Percentiles rank a stretch among this genome's conserved stretches.
These are phyloP conservation scores for Sporothrix pallida DNA, from an alignment of 2,329 filamentous ascomycete genomes.

Conservation along the genomic window DNA sequence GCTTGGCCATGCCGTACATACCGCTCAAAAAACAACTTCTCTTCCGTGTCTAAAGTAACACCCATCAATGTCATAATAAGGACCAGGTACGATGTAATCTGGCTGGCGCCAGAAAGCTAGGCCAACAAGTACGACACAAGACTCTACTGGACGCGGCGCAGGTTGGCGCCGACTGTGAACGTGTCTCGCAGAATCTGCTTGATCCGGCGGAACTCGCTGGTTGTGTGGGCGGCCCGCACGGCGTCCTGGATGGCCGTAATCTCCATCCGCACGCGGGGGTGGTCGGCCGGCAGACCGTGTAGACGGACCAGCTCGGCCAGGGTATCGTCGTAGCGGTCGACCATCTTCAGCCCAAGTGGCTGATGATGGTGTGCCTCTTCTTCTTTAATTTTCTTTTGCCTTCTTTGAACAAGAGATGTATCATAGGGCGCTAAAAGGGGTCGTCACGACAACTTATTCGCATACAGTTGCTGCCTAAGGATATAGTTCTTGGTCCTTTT, in stretches of 20 bases:
- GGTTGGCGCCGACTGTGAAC: slow-evolving; percentile 47
- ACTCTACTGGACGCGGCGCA: slow-evolving; percentile 49
- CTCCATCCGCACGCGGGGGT: slow-evolving; percentile 42
- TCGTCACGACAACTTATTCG: background rate
- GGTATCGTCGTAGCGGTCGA: slow-evolving; percentile 42
- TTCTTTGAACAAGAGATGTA: background rate
- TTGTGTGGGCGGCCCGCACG: slow-evolving; percentile 14
- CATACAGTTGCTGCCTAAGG: slow-evolving; percentile 21
- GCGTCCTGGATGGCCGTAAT: slow-evolving; percentile 35
- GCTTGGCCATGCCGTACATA: slow-evolving; percentile 53
- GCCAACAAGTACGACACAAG: slow-evolving; percentile 49
- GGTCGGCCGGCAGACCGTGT: slow-evolving; percentile 43
- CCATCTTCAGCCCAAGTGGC: slow-evolving; percentile 46
- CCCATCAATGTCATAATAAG: slow-evolving; percentile 51
- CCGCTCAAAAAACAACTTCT: slow-evolving; percentile 49
- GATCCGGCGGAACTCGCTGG: slow-evolving; percentile 25
- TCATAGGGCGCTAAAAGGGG: background rate
- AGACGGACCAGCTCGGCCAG: slow-evolving; percentile 42
- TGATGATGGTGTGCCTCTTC: background rate
- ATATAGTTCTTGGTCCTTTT: slow-evolving; percentile 6
- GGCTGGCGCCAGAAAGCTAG: slow-evolving; percentile 53
- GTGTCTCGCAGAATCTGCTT: slow-evolving; percentile 44
- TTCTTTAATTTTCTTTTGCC: background rate
- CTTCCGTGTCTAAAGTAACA: slow-evolving; percentile 40
- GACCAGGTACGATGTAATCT: slow-evolving; percentile 52